Evolutionary conservation across 2,329 filamentous ascomycete genomes (phyloP), one percentile per base, ranked within the genome.

Genomic region (Endoconidiophora polonica): DNA sequence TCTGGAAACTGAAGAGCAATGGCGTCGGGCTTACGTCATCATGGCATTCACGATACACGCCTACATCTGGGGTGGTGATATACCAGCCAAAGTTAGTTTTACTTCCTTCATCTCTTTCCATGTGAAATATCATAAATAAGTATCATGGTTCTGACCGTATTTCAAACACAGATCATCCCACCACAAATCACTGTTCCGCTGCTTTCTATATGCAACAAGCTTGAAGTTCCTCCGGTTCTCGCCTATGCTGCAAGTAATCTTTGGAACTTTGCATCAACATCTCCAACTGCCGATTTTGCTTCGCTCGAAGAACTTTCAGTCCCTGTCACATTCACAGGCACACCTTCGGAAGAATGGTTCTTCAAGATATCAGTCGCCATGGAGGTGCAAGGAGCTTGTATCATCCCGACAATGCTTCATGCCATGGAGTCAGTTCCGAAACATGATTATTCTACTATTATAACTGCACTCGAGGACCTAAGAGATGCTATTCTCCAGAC

Each of bases 311-410:
- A 96, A 58, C 73, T 98, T 50, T 80, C 85, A 39, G 91, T 86
- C 2, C 72, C 95, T 54, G 78, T 80, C 59, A 95, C 91, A 12
- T 93, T 95, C 61, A 96, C 91, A 14, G 91, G 91, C 46, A 88
- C 87, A 6, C 70, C 94, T 50, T 91, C 98, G 61, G 91, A 98
- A 67, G 94, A 91, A 55, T 98, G 91, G 91, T 98, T 98, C 62
- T 98, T 95, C 63, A 73, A 96, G n/a, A 79, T 96, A 48, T 95
- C 87, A 0, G 84, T 95, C 2, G 91, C 90, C 55, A 95, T 98
- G 56, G 91, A 98, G 66, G 87, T 87, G 49, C 81, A 86, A 49
- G 90, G 86, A 22, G 91, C 81, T 0, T 83, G 86, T 3, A 83
- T 88, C 51, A 80, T 98, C 48, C 81, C 87, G 0, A 68, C 94